These are phyloP conservation scores for Centaurea solstitialis DNA, from an alignment of 129 eudicot genomes.

Conservation along the genomic window DNA sequence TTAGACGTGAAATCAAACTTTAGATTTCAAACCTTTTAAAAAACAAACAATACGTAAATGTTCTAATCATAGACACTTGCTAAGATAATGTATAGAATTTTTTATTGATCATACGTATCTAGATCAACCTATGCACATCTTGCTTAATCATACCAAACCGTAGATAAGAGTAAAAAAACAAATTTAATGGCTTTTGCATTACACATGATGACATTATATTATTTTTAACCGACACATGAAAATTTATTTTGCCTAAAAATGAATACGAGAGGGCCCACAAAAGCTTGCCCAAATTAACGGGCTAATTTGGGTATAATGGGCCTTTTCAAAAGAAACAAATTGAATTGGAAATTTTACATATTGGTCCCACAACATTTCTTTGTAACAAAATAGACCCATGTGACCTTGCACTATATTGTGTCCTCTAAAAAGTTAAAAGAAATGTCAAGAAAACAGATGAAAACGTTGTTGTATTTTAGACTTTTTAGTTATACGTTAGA, in stretches of 20 bases:
- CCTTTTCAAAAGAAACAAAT: constrained; percentile 17
- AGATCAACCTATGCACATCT: too few relatives aligned
- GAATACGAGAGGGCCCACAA: neutral
- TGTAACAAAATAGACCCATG: constrained; percentile 8
- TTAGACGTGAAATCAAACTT: too few relatives aligned
- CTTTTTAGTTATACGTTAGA: too few relatives aligned
- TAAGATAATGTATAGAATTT: neutral
- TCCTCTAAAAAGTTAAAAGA: neutral
- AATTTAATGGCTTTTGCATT: too few relatives aligned
- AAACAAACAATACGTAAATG: too few relatives aligned
- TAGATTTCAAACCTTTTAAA: too few relatives aligned
- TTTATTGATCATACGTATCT: too few relatives aligned
- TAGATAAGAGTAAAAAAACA: too few relatives aligned
- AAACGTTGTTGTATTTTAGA: neutral
- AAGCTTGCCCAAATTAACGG: constrained; percentile 1
- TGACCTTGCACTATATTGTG: constrained; percentile 7
- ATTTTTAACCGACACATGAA: neutral
- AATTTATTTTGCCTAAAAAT: neutral
- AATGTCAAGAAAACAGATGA: neutral
- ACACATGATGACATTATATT: too few relatives aligned
- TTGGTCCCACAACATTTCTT: constrained; percentile 26
- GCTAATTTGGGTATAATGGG: constrained; percentile 13
- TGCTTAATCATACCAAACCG: too few relatives aligned
- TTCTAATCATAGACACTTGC: too few relatives aligned
- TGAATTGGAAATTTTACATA: constrained; percentile 4